Percentiles rank a stretch among this genome's conserved stretches.
Evolutionary conservation across 2,329 filamentous ascomycete species (phyloP).

Genomic region (Trichoderma hamatum): DNA sequence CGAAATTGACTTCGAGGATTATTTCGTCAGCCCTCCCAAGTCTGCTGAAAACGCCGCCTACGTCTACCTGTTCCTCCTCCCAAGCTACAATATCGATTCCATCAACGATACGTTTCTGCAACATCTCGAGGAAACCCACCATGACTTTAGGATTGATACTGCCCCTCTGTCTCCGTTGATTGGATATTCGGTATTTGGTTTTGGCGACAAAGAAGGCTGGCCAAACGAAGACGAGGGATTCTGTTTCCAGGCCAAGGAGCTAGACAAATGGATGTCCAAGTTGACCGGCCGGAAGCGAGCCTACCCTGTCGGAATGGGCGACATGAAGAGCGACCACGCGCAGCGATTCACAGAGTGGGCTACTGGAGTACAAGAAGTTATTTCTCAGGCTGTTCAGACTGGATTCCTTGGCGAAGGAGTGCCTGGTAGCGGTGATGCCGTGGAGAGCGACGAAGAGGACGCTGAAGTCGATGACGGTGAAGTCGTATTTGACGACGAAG

Average conservation of each 20-base stretch:
- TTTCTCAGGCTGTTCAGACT: constrained; percentile 64
- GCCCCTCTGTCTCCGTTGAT: constrained; percentile 74
- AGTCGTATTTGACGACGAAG: constrained; percentile 48
- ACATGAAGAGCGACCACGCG: constrained; percentile 74
- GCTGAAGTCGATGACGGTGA: constrained; percentile 63
- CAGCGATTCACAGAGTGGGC: constrained; percentile 76
- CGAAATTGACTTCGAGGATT: constrained; percentile 90
- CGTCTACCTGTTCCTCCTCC: constrained; percentile 83
- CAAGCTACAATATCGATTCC: constrained; percentile 94
- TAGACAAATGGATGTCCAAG: constrained; percentile 98
- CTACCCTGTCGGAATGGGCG: constrained; percentile 85
- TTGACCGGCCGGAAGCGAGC: constrained; percentile 83
- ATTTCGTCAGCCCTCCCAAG: constrained; percentile 78
- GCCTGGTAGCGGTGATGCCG: constrained; percentile 76
- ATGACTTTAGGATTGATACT: constrained; percentile 96
- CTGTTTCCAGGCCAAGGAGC: constrained; percentile 86
- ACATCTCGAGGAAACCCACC: constrained; percentile 87
- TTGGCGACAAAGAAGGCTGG: constrained; percentile 91
- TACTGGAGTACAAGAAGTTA: constrained; percentile 70
- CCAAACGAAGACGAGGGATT: constrained; percentile 88
- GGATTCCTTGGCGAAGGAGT: constrained; percentile 67
- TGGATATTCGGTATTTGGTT: constrained; percentile 92
- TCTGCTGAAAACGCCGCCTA: constrained; percentile 57
- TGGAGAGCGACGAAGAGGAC: constrained; percentile 79
- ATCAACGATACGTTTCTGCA: constrained; percentile 85